Evolutionary conservation across 805 yeast species (phyloP).

Genomic region (Kodamaea sagamina): DNA sequence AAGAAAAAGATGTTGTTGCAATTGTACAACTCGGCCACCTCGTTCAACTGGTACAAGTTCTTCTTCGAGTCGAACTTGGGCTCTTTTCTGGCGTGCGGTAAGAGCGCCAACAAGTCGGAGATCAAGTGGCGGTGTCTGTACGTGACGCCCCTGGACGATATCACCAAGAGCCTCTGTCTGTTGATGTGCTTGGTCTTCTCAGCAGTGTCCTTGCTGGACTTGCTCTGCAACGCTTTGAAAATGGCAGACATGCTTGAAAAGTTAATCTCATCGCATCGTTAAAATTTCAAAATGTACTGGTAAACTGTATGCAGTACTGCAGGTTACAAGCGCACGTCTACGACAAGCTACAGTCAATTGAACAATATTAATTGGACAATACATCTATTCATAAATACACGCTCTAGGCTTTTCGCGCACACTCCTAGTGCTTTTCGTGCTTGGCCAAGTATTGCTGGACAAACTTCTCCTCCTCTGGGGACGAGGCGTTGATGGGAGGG

Average conservation of each 20-base stretch:
- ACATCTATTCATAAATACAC: background rate
- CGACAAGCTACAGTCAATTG: background rate
- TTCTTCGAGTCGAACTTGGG: slow-evolving; percentile 94
- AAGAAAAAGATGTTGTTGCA: slow-evolving; percentile 93
- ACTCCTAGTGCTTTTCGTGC: slow-evolving; percentile 32
- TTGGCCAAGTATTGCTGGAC: slow-evolving; percentile 66
- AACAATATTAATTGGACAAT: background rate
- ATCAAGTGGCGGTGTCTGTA: slow-evolving; percentile 94
- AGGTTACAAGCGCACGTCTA: too few relatives aligned
- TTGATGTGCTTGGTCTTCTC: slow-evolving; percentile 62
- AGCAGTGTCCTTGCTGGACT: slow-evolving; percentile 49
- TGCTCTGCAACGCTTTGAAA: slow-evolving; percentile 47
- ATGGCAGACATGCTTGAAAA: slow-evolving; percentile 42
- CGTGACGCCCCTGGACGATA: slow-evolving; percentile 93
- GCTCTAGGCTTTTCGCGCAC: background rate
- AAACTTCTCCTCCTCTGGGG: slow-evolving; percentile 89
- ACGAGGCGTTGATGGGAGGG: slow-evolving; percentile 72
- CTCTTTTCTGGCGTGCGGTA: slow-evolving; percentile 96
- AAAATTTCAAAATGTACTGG: background rate
- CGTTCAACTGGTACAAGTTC: slow-evolving; percentile 84
- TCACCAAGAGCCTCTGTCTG: slow-evolving; percentile 83
- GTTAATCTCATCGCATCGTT: slow-evolving; percentile 11
- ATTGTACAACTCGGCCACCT: slow-evolving; percentile 94
- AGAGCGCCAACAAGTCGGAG: slow-evolving; percentile 69
- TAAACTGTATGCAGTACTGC: too few relatives aligned